Evolutionary conservation across 1,284 basidiomycete species (phyloP), one percentile per base, ranked within the genome.

Genomic region (Golubevia sp.): DNA sequence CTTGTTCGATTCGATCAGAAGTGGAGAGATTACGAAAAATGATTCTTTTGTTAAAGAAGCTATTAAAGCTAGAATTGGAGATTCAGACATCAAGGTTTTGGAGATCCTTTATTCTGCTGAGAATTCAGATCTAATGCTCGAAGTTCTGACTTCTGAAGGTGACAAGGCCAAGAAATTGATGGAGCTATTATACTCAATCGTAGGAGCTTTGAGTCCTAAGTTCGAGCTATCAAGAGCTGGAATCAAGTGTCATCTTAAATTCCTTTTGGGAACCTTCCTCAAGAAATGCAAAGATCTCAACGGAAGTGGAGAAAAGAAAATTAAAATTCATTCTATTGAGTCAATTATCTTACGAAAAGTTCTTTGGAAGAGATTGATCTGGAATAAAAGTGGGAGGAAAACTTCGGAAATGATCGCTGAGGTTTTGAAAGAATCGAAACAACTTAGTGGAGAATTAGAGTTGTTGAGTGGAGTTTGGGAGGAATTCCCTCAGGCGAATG

Each of bases 1-100:
- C 59, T 66, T 79, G 3, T 53, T 71, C 30, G 56, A 58, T 48
- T 66, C 71, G 11, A 63, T 79, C 56, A 51, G 52, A 2, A 52
- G 54, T 0, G 66, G 63, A 6, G 56, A 63, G 6, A 59, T 71
- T 7, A 56, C 61, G 8, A 58, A 66, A 0, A 56, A 70, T 1
- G 76, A 77, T 55, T 51, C 72, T 13, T 70, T 78, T 57, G 76
- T 77, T 15, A 60, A 63, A 13, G 71, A 76, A 27, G 73, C 76
- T 27, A 61, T 79, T n/a, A 61, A 66, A 8, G 63, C 71, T 4
- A 73, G 70, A 20, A 59, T 76, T 13, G 62, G 65, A 25, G 70
- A 72, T 30, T 66, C 68, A 5, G 61, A 65, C n/a, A 54, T 52
- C 21, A 63, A 68, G n/a, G 68, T 79, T 3, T 61, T 80, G 1